Evolutionary conservation across 441 rosid species (phyloP), one percentile per base, ranked within the genome.

Genomic region (Pelargonium citronellum): DNA sequence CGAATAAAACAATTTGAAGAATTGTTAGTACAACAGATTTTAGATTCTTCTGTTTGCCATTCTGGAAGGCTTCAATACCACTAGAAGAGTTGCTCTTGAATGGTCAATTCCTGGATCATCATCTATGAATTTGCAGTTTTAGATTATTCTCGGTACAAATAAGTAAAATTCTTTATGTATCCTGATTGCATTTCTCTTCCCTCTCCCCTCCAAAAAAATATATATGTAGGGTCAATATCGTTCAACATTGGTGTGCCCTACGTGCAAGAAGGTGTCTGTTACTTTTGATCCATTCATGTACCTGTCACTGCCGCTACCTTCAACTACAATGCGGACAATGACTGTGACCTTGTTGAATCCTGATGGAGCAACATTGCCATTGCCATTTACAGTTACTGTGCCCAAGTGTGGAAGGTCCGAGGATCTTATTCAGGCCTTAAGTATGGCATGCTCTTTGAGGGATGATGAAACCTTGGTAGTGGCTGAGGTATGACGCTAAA

Each of bases 241-340:
- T 77, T 89, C 95, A 79, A 89, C 91, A 66, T 78, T 89, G 79
- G 87, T 87, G 64, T 89, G 95, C 78, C 95, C 95, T 74, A 69
- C 78, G 73, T 89, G 91, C 87, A 86, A 78, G 78, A 89, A 82
- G 79, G 80, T 87, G 60, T 89, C 95, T 67, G 77, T 84, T 68
- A 89, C 87, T 69, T 87, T 89, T 75, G 95, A 89, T 79, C 91
- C 95, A 64, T 89, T 89, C 77, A 89, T 87, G 89, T 87, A 87
- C 67, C 83, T 89, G 57, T 85, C 95, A 39, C 83, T 89, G 70
- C 95, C 95, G 24, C 78, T 89, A 70, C 90, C 95, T 65, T 87
- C 91, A 71, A 84, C 89, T 55, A 82, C 87, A 72, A 73, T 75
- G 74, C 85, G 95, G 73, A 84, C 85, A 41, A 85, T 89, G 90